Base-by-base conservation (phyloP, 257 asterid species). In the Gentiana straminea region DNA sequence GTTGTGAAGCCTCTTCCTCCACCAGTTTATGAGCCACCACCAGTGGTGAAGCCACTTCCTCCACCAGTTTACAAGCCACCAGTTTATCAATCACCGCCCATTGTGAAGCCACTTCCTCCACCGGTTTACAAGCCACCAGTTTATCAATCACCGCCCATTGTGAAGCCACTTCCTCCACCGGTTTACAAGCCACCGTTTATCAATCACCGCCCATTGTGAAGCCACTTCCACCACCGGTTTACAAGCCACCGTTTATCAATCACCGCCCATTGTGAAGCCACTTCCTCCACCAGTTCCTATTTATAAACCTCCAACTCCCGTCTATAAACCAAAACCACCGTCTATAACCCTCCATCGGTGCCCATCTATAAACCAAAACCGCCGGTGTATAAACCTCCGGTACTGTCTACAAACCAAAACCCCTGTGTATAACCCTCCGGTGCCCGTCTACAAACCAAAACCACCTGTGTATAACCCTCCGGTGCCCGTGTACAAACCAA, bases 131-230 rank as follows among this genome's bases (percentile, higher is more conserved):
- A 41, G 9, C 46, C 46, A 41, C 46, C 46, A 10, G 66, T 69
- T 4, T 5, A 41, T 5, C 5, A 41, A 10, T 10, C 46, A 41
- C 46, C 46, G 7, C 9, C 9, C 9, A 5, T 5, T 41, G 46
- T 41, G 46, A 69, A 72, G 57, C 73, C 84, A 10, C 72, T 64
- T 2, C 79, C 77, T 12, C 82, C 85, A 0, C 72, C 82, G 0
- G 58, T 62, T 13, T 24, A 24, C 24, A 41, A 41, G 9, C 45
- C 46, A 41, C 46, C 46, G 46, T 41, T 5, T 5, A 41, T 5
- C 5, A 41, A 10, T 10, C 46, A 41, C 46, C 46, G 7, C 9
- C 9, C 9, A 5, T 5, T 41, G 46, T 41, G 46, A 69, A 72
- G 57, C 73, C 84, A 10, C 72, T 64, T 2, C 79, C 77, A 12